Conservation (phyloP, 495 filamentous ascomycete species). For the Staphylotrichum tortipilum region DNA sequence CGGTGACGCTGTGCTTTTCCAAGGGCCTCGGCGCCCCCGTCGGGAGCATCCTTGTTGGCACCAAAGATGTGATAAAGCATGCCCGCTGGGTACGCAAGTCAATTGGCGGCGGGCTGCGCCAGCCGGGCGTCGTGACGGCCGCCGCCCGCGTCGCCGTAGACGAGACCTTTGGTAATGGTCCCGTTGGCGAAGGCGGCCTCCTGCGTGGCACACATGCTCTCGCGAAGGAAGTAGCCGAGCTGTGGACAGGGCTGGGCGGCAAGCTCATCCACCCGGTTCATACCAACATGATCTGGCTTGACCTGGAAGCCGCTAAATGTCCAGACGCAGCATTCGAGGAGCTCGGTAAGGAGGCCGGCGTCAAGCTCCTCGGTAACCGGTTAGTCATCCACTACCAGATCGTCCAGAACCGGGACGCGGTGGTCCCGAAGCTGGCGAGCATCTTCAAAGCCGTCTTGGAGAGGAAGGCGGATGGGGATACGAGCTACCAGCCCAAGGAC, state of each 20-base stretch:
- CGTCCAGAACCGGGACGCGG: conserved; percentile 36
- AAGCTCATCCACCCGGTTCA: conserved; percentile 55
- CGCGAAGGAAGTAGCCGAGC: conserved; percentile 54
- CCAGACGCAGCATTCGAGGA: conserved; percentile 36
- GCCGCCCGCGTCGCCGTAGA: conserved; percentile 52
- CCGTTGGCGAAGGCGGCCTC: conserved; percentile 54
- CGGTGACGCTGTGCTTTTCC: conserved; percentile 72
- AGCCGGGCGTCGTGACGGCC: conserved; percentile 54
- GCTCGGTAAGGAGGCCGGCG: conserved; percentile 43
- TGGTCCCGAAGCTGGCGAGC: conserved; percentile 38
- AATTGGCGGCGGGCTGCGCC: conserved; percentile 75
- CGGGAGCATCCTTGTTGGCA: conserved; percentile 70
- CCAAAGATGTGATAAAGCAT: conserved; percentile 54
- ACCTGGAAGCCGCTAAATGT: conserved; percentile 51
- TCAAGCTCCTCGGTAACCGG: conserved; percentile 44
- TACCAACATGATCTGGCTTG: conserved; percentile 94
- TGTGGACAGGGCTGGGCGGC: conserved; percentile 58
- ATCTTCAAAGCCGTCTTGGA: conserved; percentile 38
- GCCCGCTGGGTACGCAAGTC: conserved; percentile 75
- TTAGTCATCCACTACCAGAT: conserved; percentile 63
- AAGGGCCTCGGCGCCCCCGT: conserved; percentile 88
- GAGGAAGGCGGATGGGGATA: conserved; percentile 9
- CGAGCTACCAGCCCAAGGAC: neutral
- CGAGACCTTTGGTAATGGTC: conserved; percentile 59
- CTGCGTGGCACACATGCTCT: conserved; percentile 53